phyloP scores from a whole-genome alignment of 2,329 filamentous ascomycete species.

The Beauveria pseudobassiana region DNA sequence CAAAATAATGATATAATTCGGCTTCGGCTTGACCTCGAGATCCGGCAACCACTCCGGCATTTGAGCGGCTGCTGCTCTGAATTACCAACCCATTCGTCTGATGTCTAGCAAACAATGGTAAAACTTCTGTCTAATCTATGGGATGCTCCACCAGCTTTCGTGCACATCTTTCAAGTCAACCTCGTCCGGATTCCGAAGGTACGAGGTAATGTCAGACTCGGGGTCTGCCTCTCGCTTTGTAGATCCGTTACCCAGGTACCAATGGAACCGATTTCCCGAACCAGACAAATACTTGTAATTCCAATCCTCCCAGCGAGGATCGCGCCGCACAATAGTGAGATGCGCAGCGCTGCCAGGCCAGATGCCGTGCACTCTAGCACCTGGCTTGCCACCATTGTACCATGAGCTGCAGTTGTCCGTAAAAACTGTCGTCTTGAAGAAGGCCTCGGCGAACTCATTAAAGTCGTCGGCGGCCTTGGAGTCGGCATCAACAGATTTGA shows the following conservation, averaged over 20 bases:
- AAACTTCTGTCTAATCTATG: slow-evolving; percentile 15
- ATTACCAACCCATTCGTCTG: neutral
- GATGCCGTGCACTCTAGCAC: slow-evolving; percentile 56
- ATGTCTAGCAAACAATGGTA: neutral
- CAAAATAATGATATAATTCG: neutral
- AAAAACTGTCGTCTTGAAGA: slow-evolving; percentile 47
- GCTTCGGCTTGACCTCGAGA: neutral
- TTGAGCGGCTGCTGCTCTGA: neutral
- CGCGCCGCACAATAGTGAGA: slow-evolving; percentile 47
- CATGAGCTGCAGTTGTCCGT: slow-evolving; percentile 60
- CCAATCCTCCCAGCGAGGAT: slow-evolving; percentile 51
- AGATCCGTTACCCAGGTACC: slow-evolving; percentile 56
- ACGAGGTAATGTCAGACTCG: slow-evolving; percentile 50
- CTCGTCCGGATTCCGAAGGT: slow-evolving; percentile 48
- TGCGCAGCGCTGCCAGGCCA: slow-evolving; percentile 64
- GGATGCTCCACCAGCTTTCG: slow-evolving; percentile 58
- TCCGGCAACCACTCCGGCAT: neutral
- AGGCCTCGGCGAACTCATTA: slow-evolving; percentile 48
- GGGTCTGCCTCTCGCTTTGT: slow-evolving; percentile 47
- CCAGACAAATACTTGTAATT: slow-evolving; percentile 39
- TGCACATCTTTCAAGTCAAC: slow-evolving; percentile 56
- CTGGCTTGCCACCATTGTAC: slow-evolving; percentile 61
- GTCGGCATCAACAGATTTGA: slow-evolving; percentile 52
- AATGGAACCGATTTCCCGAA: slow-evolving; percentile 47
- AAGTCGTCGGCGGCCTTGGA: slow-evolving; percentile 57